These are phyloP conservation scores for Leccinum boreale DNA, from an alignment of 768 basidiomycete species.

Conservation along the genomic window DNA sequence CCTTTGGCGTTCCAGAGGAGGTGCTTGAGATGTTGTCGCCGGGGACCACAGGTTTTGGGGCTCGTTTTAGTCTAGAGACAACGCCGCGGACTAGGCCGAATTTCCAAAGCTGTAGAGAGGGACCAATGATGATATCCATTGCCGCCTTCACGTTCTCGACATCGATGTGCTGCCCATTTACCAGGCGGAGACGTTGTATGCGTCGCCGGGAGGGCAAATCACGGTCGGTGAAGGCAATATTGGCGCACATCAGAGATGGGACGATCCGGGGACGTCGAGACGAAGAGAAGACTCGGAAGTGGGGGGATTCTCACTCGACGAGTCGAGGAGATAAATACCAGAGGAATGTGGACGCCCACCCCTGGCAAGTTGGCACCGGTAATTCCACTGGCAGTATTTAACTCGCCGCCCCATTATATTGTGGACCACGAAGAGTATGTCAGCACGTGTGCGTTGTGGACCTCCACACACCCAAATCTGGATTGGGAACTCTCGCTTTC, in stretches of 20 bases:
- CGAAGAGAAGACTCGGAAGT: background rate
- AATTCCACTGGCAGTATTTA: constrained; percentile 18
- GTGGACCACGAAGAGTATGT: constrained; percentile 4
- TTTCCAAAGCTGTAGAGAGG: constrained; percentile 24
- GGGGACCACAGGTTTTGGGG: constrained; percentile 5
- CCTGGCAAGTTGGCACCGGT: background rate
- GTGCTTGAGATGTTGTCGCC: constrained; percentile 4
- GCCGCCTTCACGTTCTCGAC: constrained; percentile 12
- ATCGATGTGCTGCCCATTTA: constrained; percentile 11
- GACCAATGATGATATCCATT: constrained; percentile 20
- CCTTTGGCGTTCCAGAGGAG: constrained; percentile 15
- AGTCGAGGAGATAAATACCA: constrained; percentile 4
- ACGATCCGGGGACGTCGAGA: background rate
- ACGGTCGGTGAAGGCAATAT: background rate
- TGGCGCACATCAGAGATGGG: constrained; percentile 12
- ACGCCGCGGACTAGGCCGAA: constrained; percentile 6
- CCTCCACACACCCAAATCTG: constrained; percentile 15
- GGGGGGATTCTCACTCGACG: background rate
- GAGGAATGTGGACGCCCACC: background rate
- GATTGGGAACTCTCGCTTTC: constrained; percentile 9
- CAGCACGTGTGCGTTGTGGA: constrained; percentile 20
- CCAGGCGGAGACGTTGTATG: constrained; percentile 9
- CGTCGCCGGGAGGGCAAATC: constrained; percentile 8
- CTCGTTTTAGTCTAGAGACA: constrained; percentile 7
- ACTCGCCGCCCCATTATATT: constrained; percentile 12